phyloP scores from a whole-genome alignment of 805 yeast species.

The Zygosaccharomyces bailii region DNA sequence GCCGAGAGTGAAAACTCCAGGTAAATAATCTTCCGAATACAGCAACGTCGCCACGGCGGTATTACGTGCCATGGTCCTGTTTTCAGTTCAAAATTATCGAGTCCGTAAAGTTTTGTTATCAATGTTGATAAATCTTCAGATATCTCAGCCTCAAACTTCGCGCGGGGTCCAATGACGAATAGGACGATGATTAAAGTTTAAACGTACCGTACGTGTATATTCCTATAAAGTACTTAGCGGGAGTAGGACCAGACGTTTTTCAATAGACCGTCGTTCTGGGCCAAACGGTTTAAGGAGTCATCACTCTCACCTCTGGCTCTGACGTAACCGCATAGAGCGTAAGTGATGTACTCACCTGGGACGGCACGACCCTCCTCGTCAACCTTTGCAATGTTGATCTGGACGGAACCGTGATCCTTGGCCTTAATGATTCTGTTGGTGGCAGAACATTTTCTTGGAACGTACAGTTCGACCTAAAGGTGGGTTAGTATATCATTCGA shows the following conservation, averaged over 20 bases:
- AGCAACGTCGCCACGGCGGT: slow-evolving; percentile 39
- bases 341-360: slow-evolving; percentile 86
- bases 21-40: slow-evolving; percentile 49
- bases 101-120: neutral
- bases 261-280: slow-evolving; percentile 97
- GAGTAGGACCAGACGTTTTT: slow-evolving; percentile 95
- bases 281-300: slow-evolving; percentile 98
- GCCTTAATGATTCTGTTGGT: slow-evolving; percentile 99
- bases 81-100: neutral
- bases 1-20: slow-evolving; percentile 56
- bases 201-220: neutral
- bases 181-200: slow-evolving; percentile 5
- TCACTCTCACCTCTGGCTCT: slow-evolving; percentile 99
- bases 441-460: slow-evolving; percentile 99
- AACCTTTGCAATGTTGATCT: slow-evolving; percentile 97
- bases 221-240: slow-evolving; percentile 52
- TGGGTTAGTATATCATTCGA: slow-evolving; percentile 22
- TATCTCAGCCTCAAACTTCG: neutral
- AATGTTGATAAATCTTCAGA: neutral
- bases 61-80: neutral
- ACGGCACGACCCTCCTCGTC: slow-evolving; percentile 95
- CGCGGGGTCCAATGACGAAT: neutral
- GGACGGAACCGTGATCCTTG: slow-evolving; percentile 99
- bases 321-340: slow-evolving; percentile 95
- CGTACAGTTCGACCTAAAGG: slow-evolving; percentile 95